phyloP scores from a whole-genome alignment of 2,329 filamentous ascomycete species.

The Tympanopsis confertula region DNA sequence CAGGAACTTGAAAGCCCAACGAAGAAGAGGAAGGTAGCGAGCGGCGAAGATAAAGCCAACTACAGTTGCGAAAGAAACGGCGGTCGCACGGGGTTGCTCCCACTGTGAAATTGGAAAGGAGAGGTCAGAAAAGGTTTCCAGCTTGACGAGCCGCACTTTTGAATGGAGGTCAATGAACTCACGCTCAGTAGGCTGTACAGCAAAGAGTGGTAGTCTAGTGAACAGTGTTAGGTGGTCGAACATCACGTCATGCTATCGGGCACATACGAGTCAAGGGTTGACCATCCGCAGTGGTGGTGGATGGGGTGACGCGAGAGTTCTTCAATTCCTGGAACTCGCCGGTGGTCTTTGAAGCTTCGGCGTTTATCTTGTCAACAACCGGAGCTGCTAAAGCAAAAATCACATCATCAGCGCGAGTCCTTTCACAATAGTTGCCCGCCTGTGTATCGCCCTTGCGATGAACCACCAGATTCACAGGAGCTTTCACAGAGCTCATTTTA shows the following conservation, averaged over 20 bases:
- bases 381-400: slow-evolving; percentile 28
- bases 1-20: slow-evolving; percentile 47
- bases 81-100: slow-evolving; percentile 55
- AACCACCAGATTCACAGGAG: too few relatives aligned
- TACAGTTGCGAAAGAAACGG: slow-evolving; percentile 42
- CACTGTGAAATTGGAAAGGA: slow-evolving; percentile 27
- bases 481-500: too few relatives aligned
- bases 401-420: too few relatives aligned
- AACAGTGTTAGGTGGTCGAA: slow-evolving; percentile 3
- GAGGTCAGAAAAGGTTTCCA: slow-evolving; percentile 1
- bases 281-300: slow-evolving; percentile 42
- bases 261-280: slow-evolving; percentile 48
- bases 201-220: slow-evolving; percentile 49
- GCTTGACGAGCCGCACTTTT: slow-evolving; percentile 2
- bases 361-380: slow-evolving; percentile 41
- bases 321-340: slow-evolving; percentile 46
- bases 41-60: slow-evolving; percentile 48
- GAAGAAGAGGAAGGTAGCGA: slow-evolving; percentile 50
- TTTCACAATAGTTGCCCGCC: too few relatives aligned
- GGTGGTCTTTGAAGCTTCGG: slow-evolving; percentile 40
- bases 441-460: too few relatives aligned
- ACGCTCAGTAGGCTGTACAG: slow-evolving; percentile 55
- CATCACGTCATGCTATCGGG: not conserved
- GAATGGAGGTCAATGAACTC: too few relatives aligned
- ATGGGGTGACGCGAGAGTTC: slow-evolving; percentile 36